These are phyloP conservation scores for Stylonectria norvegica DNA, from an alignment of 2,329 filamentous ascomycete species.

Conservation along the genomic window DNA sequence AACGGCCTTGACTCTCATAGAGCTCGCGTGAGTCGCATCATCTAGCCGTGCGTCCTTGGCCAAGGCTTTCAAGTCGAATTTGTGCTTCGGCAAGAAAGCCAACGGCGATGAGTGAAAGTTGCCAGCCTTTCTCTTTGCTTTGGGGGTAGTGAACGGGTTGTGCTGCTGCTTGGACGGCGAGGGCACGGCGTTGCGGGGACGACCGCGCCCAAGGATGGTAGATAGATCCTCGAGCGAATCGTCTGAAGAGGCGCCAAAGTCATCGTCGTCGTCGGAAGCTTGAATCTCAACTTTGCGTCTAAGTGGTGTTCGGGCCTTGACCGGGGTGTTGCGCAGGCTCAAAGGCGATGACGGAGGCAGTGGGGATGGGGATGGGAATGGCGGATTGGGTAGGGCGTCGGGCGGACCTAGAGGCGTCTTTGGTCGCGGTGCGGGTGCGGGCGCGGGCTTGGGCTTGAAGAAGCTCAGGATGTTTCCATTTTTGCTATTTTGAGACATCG, in stretches of 20 bases:
- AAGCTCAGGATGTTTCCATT: constrained; percentile 38
- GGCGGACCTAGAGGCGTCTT: constrained; percentile 12
- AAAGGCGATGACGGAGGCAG: constrained; percentile 24
- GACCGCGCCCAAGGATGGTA: constrained; percentile 29
- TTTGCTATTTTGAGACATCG: constrained; percentile 24
- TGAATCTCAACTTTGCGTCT: constrained; percentile 56
- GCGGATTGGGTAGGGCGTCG: constrained; percentile 5
- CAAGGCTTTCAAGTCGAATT: constrained; percentile 61
- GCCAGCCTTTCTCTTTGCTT: constrained; percentile 44
- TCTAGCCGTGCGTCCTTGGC: constrained; percentile 58
- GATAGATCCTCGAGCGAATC: constrained; percentile 55
- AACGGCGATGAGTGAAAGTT: constrained; percentile 46
- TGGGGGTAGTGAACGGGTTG: constrained; percentile 40
- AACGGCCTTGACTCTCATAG: constrained; percentile 40
- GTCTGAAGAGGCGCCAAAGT: constrained; percentile 51
- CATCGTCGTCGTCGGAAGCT: constrained; percentile 70
- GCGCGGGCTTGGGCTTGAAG: too few relatives aligned
- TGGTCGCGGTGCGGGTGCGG: constrained; percentile 14
- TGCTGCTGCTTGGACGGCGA: constrained; percentile 7
- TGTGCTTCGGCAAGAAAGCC: constrained; percentile 53
- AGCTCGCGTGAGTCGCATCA: constrained; percentile 55
- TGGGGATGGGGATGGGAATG: constrained; percentile 13
- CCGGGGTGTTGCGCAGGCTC: constrained; percentile 27
- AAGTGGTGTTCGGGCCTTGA: constrained; percentile 18
- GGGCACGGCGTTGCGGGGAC: constrained; percentile 18